A percentile compares a stretch with the other conserved stretches of the same genome.
phyloP scores from a whole-genome alignment of 2,329 filamentous ascomycete species.

The Chaetomiaceae sp. region DNA sequence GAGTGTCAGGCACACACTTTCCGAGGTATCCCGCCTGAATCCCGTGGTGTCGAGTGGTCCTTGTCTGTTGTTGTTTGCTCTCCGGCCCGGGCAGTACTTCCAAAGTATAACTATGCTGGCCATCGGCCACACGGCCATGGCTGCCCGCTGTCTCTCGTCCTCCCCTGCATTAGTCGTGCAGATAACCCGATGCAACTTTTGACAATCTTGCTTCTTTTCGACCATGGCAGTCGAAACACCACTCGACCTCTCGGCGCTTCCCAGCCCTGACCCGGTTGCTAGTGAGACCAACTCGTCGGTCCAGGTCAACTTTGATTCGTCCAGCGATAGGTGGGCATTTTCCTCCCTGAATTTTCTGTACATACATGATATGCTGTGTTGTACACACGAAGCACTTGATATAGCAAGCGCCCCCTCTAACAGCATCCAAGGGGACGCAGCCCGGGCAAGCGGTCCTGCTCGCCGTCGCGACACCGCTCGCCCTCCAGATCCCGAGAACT shows the following conservation, averaged over 20 bases:
- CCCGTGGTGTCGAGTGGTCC: constrained; percentile 1
- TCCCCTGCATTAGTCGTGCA: neutral
- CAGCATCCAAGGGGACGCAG: constrained; percentile 10
- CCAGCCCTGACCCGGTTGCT: constrained; percentile 14
- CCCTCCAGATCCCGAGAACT: constrained; percentile 13
- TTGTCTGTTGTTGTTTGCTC: neutral
- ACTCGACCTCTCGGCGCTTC: constrained; percentile 4
- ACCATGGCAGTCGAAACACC: constrained; percentile 13
- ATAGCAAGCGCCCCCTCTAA: neutral
- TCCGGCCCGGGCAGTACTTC: too few species aligned
- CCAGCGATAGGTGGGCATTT: constrained; percentile 21
- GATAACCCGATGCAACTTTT: neutral
- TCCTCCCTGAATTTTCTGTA: neutral
- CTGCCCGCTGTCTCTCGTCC: neutral
- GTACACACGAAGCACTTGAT: too few species aligned
- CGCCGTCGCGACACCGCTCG: constrained; percentile 14
- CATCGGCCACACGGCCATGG: neutral
- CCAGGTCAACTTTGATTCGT: constrained; percentile 21
- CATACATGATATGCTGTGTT: too few species aligned
- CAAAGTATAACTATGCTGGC: too few species aligned
- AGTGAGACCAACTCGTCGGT: constrained; percentile 24
- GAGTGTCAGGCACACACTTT: too few species aligned
- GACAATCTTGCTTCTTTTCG: neutral
- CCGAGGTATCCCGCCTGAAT: constrained; percentile 3
- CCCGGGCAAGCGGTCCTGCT: constrained; percentile 2